Evolutionary conservation across 805 yeast species (phyloP).

Genomic region (Wickerhamiella hasegawae): DNA sequence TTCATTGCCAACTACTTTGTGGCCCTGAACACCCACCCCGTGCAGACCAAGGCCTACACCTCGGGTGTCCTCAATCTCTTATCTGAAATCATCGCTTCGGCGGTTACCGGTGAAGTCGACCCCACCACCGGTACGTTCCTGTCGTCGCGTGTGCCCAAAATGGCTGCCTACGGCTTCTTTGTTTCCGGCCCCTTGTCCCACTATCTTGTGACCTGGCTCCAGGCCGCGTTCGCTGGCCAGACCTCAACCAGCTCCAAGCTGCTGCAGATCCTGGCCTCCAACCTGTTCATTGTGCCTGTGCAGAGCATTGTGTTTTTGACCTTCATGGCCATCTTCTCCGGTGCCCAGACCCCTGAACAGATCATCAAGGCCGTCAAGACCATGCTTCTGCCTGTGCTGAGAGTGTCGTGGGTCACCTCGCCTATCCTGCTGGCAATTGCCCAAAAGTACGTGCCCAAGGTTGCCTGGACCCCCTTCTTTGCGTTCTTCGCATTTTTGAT

Average conservation of each 20-base stretch:
- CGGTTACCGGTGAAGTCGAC: conserved; percentile 23
- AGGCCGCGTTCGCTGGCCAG: conserved; percentile 21
- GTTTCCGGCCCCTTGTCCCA: conserved; percentile 25
- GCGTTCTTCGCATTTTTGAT: conserved; percentile 23
- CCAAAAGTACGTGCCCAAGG: conserved; percentile 24
- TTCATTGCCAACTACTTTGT: too few species aligned
- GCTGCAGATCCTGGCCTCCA: conserved; percentile 23
- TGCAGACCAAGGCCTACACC: conserved; percentile 23
- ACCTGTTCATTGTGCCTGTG: conserved; percentile 22
- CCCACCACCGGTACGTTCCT: conserved; percentile 20
- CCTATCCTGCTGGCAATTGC: conserved; percentile 24
- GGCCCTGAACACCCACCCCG: conserved; percentile 18
- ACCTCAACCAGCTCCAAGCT: conserved; percentile 18
- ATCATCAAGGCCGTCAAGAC: conserved; percentile 18
- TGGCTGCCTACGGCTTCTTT: conserved; percentile 25
- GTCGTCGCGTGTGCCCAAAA: conserved; percentile 22
- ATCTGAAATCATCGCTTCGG: conserved; percentile 22
- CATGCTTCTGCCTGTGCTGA: conserved; percentile 21
- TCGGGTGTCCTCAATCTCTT: conserved; percentile 23
- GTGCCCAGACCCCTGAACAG: conserved; percentile 19
- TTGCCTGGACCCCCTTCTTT: conserved; percentile 27
- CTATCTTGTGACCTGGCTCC: conserved; percentile 20
- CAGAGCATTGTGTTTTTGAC: conserved; percentile 18
- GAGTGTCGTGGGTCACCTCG: conserved; percentile 23
- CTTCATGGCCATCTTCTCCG: conserved; percentile 24